phyloP scores from a whole-genome alignment of 495 filamentous ascomycete species.

The Terfezia claveryi region DNA sequence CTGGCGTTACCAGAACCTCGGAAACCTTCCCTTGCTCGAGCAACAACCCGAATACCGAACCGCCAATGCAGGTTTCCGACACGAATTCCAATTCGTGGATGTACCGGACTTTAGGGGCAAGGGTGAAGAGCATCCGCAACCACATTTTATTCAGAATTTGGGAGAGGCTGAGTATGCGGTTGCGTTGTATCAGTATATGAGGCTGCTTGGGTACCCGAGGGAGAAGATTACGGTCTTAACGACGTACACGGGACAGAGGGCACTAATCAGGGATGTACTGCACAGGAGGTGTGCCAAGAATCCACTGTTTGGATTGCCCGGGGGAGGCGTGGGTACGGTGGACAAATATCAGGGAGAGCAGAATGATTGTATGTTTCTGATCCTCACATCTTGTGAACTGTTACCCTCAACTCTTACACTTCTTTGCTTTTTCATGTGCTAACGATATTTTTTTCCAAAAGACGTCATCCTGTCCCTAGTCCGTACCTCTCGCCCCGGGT shows the following conservation, averaged over 20 bases:
- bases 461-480: slow-evolving; percentile 85
- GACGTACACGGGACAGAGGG: slow-evolving; percentile 86
- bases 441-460: slow-evolving; percentile 16
- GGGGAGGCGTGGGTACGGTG: slow-evolving; percentile 64
- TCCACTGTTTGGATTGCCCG: slow-evolving; percentile 71
- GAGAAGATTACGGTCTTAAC: slow-evolving; percentile 74
- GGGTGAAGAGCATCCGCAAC: slow-evolving; percentile 77
- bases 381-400: neutral
- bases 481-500: slow-evolving; percentile 73
- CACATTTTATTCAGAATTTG: slow-evolving; percentile 92
- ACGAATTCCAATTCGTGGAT: slow-evolving; percentile 94
- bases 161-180: slow-evolving; percentile 95
- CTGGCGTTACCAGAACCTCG: slow-evolving; percentile 74
- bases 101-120: slow-evolving; percentile 81
- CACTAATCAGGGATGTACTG: slow-evolving; percentile 75
- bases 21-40: slow-evolving; percentile 54
- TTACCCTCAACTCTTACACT: neutral
- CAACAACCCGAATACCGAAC: slow-evolving; percentile 44
- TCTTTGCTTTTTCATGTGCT: neutral
- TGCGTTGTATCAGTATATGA: slow-evolving; percentile 93
- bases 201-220: slow-evolving; percentile 85
- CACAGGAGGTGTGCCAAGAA: slow-evolving; percentile 65
- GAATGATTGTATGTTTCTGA: slow-evolving; percentile 64
- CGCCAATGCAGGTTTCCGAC: slow-evolving; percentile 79
- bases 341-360: slow-evolving; percentile 99